These are phyloP conservation scores for Lepiota subincarnata DNA, from an alignment of 768 basidiomycete species.

Conservation along the genomic window DNA sequence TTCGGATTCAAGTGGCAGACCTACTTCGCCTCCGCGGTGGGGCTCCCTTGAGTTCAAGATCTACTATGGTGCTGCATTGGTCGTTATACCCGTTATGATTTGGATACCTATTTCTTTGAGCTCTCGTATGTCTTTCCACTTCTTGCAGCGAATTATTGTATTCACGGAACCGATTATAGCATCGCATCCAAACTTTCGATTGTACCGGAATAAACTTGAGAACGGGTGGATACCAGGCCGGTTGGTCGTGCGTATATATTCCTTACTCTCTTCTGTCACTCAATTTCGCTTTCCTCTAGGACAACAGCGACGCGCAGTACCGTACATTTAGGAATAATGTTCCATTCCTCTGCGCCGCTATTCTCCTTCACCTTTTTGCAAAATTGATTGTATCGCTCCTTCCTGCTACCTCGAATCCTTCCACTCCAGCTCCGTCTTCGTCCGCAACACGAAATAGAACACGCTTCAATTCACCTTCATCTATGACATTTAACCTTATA, in stretches of 20 bases:
- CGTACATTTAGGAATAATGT: conserved; percentile 82
- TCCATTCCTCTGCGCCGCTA: conserved; percentile 49
- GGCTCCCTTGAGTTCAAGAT: conserved; percentile 72
- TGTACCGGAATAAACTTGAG: conserved; percentile 55
- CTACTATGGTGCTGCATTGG: conserved; percentile 58
- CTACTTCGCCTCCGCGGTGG: conserved; percentile 59
- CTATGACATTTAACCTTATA: conserved; percentile 45
- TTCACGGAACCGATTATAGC: conserved; percentile 34
- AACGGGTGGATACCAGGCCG: conserved; percentile 82
- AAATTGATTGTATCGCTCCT: conserved; percentile 47
- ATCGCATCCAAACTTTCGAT: conserved; percentile 68
- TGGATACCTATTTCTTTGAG: conserved; percentile 76
- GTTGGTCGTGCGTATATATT: conserved; percentile 54
- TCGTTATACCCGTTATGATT: conserved; percentile 70
- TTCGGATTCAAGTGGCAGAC: conserved; percentile 15
- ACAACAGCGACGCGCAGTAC: conserved; percentile 91
- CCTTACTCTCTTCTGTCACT: not conserved
- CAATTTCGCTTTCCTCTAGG: conserved; percentile 42
- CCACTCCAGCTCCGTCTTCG: conserved; percentile 9
- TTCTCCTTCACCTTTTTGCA: conserved; percentile 48
- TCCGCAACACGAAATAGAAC: conserved; percentile 13
- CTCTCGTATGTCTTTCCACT: conserved; percentile 51
- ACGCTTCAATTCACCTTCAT: conserved; percentile 32
- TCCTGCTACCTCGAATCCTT: conserved; percentile 4
- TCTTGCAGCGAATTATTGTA: conserved; percentile 1